Evolutionary conservation across 106 monocot genomes (phyloP), one percentile per base, ranked within the genome.

Genomic region (Cymbidium sinense): DNA sequence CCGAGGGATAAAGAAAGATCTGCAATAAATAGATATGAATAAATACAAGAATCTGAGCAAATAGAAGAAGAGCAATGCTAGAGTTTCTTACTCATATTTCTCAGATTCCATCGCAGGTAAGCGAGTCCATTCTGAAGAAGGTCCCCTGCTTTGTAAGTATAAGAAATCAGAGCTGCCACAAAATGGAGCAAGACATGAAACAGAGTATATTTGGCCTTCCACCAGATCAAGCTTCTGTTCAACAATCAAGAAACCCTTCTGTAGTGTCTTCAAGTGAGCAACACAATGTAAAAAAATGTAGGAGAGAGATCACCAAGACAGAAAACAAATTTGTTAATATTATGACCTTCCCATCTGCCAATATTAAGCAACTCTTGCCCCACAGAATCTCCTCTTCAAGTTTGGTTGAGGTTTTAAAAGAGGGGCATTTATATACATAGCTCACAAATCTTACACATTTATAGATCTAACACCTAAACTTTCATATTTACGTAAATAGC

Each of bases 161-260:
- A 90, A 82, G 65, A 90, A 64, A 72, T 92, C 84, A 58, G 78
- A 77, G 74, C 74, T 62, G 61, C 64, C 77, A 36, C 76, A 84
- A 70, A 79, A 50, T 33, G 98, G 94, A 55, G 81, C 50, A n/a
- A 98, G 87, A 30, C 98, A 90, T 35, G 87, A 74, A 70, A 94
- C 98, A 88, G 80, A 81, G 50, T 98, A 94, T 79, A 89, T 87
- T 80, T 94, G 84, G 41, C 98, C 98, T 88, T 98, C 98, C 79
- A 90, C 84, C 41, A 98, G 87, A 73, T 98, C 94, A 84, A 77
- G 28, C 87, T 84, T 94, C 98, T 98, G 84, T 78, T 75, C 7
- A 77, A 77, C 15, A 54, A 80, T 41, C 29, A 55, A 43, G 27
- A 21, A 73, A 35, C 36, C 31, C 30, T 34, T 41, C 1, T 8